Evolutionary conservation across 352 stramenopile species (phyloP), one percentile per base, ranked within the genome.

Genomic region (Phytophthora syringae): DNA sequence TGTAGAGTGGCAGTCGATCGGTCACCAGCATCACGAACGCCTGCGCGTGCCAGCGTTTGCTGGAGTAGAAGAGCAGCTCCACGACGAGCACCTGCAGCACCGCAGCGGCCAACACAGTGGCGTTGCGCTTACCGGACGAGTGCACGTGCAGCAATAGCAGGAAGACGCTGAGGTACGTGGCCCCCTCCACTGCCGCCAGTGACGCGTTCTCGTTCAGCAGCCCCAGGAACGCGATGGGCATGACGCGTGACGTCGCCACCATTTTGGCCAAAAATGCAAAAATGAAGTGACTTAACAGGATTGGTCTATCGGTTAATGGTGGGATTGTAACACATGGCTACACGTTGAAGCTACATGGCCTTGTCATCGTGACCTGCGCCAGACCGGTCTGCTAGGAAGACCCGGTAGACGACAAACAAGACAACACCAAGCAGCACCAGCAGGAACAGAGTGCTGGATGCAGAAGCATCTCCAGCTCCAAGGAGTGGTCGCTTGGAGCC

Each of bases 141-240:
- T 90, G 74, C 27, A 90, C 78, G 55, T 95, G 87, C 54, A 94
- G 68, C 71, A 90, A 64, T 49, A 92, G 67, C 52, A 95, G 61
- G 66, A 93, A 89, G 12, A 76, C 65, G 49, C 66, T 72, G 48
- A 93, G 82, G 50, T 87, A 82, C 6, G 69, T 76, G 32, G 77
- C 70, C 25, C 78, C 57, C 62, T 95, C 85, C 32, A 95, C 79
- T 22, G 71, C 72, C 36, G 87, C 65, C 39, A 94, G 79, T 45
- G 85, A 91, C 52, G 84, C 60, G 25, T 95, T 95, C 69, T 95
- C 86, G 61, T 90, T 83, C 51, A 93, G 64, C 52, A 91, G 81
- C 55, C 73, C 79, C 45, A 92, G 73, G 62, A 91, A 72, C 39
- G 82, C 79, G 54, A 86, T 79, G 25, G 81, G 84, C 73, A 89